Conservation (phyloP, 805 yeast genomes). For the Hanseniaspora meyeri region DNA sequence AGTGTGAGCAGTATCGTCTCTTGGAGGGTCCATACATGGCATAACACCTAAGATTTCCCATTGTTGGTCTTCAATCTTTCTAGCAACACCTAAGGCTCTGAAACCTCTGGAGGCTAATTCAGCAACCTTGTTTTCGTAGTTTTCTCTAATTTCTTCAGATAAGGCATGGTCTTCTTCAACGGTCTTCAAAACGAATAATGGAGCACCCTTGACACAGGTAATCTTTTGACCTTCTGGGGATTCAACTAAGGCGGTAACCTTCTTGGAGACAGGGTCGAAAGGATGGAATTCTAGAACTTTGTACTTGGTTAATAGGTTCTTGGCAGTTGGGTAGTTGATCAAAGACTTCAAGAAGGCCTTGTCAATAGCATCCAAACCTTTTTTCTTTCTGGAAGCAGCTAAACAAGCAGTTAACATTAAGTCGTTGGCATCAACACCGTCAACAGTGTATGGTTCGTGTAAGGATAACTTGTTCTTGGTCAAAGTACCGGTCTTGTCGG, state of each 20-base stretch:
- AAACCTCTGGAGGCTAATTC: constrained; percentile 97
- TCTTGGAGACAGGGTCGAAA: constrained; percentile 94
- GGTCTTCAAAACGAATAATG: constrained; percentile 89
- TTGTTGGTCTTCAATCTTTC: constrained; percentile 97
- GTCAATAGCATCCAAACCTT: constrained; percentile 96
- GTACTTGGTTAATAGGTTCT: constrained; percentile 83
- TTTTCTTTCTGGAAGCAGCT: constrained; percentile 96
- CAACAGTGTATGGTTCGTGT: constrained; percentile 95
- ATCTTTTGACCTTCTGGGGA: constrained; percentile 93
- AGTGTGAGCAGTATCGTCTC: constrained; percentile 94
- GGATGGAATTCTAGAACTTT: constrained; percentile 93
- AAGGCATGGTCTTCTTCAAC: constrained; percentile 95
- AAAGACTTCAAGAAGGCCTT: constrained; percentile 91
- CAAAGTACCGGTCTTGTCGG: constrained; percentile 96
- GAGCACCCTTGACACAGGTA: constrained; percentile 95
- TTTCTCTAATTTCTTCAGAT: constrained; percentile 85
- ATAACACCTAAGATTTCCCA: constrained; percentile 96
- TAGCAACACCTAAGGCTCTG: constrained; percentile 97
- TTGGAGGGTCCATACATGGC: constrained; percentile 99
- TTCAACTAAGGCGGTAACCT: constrained; percentile 88
- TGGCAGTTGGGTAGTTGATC: constrained; percentile 80
- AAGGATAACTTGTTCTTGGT: constrained; percentile 93
- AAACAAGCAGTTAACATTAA: constrained; percentile 94
- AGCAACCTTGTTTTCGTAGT: constrained; percentile 93
- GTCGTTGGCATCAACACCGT: constrained; percentile 92